Base-by-base conservation (phyloP, 2,329 filamentous ascomycete species). In the Amauroascus verrucosus region DNA sequence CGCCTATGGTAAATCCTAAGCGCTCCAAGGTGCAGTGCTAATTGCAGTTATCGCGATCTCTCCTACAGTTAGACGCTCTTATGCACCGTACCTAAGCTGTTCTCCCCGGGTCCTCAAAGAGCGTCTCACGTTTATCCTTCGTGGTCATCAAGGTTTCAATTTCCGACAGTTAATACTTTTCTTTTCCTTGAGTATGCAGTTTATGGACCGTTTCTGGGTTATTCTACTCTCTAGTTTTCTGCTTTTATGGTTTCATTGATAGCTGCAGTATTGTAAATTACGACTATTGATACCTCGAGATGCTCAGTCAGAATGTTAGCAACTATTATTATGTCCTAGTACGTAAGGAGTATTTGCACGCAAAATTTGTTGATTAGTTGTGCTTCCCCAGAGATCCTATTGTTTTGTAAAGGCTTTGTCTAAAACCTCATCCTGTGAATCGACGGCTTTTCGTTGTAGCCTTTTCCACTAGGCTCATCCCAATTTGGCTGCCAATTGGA, bases 1-100 rank as follows among this genome's bases (percentile, higher is more conserved):
- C 61, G 82, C 81, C 1, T 85, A 85, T 59, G 73, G 73, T 56
- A 72, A 71, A 63, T 38, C 40, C 30, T 52, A 46, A 45, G 13
- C 14, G 4, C 20, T 30, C 9, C 26, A 9, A 30, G 26, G 26
- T 30, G 26, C 5, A 30, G 26, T 30, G 26, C 26, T 30, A 30
- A 9, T 30, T 30, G n/a, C 26, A 30, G 26, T 35, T 35, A 13
- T 13, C 14, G 33, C 14, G 11, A n/a, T 20, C 8, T 20, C 28
- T 13, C 7, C 43, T 11, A 30, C 43, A 22, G 9, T 2, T 13
- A n/a, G 38, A 11, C 6, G 11, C 8, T 13, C 18, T 24, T 8
- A 22, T 24, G 18, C 33, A 7, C 18, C 20, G 2, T 41, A 41
- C 18, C 13, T 7, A 41, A 24, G 6, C 18, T 11, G 13, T 32